Evolutionary conservation across 306 rosid genomes (phyloP).

Genomic region (Vigna mungo): DNA sequence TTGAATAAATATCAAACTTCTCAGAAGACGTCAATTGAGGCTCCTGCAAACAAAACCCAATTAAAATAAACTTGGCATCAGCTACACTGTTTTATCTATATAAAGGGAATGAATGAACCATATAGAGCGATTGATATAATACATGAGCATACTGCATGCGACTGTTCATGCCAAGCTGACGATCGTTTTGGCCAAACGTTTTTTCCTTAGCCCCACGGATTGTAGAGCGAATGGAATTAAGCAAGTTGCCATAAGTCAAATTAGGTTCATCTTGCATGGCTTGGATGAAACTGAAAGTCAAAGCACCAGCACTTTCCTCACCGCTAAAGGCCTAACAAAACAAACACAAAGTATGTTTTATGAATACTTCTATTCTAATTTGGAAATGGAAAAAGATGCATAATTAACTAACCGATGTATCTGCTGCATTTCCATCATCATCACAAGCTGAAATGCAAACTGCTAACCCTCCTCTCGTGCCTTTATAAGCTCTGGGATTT

Average conservation of each 20-base stretch:
- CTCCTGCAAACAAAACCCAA: constrained; percentile 52
- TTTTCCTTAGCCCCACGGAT: constrained; percentile 59
- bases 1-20: constrained; percentile 54
- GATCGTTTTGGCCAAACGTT: constrained; percentile 37
- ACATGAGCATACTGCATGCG: constrained; percentile 51
- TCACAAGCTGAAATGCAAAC: constrained; percentile 60
- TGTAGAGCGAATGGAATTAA: constrained; percentile 53
- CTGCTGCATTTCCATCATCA: constrained; percentile 55
- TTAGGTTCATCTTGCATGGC: constrained; percentile 59
- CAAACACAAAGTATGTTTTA: not conserved
- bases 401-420: constrained; percentile 59
- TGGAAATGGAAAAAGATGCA: constrained; percentile 1
- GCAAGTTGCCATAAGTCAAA: constrained; percentile 59
- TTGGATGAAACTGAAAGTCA: constrained; percentile 74
- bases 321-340: constrained; percentile 58
- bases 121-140: not conserved
- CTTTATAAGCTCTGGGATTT: constrained; percentile 49
- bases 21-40: constrained; percentile 64
- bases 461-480: constrained; percentile 61
- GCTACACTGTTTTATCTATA: not conserved
- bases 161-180: constrained; percentile 18
- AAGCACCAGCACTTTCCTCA: constrained; percentile 56
- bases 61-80: constrained; percentile 31
- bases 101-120: not conserved
- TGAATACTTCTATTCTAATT: not conserved